Evolutionary conservation across 305 asterid species (phyloP), one percentile per base, ranked within the genome.

Genomic region (Plantago lanceolata): DNA sequence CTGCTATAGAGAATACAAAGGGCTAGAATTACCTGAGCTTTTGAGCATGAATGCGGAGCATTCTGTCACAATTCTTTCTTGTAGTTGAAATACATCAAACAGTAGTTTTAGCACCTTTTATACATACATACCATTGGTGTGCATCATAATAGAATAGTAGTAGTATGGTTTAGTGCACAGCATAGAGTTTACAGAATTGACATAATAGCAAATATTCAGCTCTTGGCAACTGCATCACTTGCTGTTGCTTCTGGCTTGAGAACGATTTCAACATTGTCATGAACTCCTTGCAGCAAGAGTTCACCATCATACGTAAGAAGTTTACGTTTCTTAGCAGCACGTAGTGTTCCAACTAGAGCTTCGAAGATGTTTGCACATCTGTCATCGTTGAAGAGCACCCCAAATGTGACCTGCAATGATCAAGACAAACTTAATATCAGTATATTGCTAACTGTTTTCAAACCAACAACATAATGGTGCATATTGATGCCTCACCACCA

Each of bases 351-450:
- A 51, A 93, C 99, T 26, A 93, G 86, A 61, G 99, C 99, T 80
- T 93, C 99, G 67, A 93, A 93, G 75, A 93, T 84, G 90, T 93
- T 93, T 31, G 97, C 99, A 56, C 99, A 93, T 73, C 79, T 72
- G 57, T 93, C 97, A 47, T 93, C 99, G 16, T 85, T 69, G 61
- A 93, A 93, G n/a, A 93, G 78, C 77, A 79, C 94, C 0, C 99
- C 97, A 52, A 93, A 93, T 29, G 99, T 87, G 19, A 93, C 95
- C 97, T 93, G 85, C 78, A 75, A 6, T 28, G 47, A 65, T 33
- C 8, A 50, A 73, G 14, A 63, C 20, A 19, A n/a, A 70, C 43
- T 15, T 59, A 44, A 33, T 28, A 9, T 43, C 3, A 18, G n/a
- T n/a, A n/a, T n/a, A n/a, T n/a, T n/a, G n/a, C n/a, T n/a, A n/a